Base-by-base conservation (phyloP, 2,329 filamentous ascomycete genomes). In the Calonectria multiphialidica region DNA sequence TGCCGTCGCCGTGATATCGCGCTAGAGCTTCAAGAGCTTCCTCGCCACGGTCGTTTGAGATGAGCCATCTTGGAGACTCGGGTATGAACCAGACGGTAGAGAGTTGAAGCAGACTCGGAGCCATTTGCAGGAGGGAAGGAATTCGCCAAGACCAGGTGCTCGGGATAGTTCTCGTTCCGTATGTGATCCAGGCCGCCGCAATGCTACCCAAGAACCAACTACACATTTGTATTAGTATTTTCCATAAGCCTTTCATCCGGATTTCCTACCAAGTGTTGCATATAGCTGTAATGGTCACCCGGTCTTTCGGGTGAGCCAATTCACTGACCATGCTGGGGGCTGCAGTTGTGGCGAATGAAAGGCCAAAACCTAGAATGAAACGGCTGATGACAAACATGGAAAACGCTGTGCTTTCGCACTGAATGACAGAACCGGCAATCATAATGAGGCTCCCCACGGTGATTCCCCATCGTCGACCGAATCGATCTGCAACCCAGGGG, bases 21-120 rank as follows among this genome's bases (percentile, higher is more conserved):
- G 85, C 86, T 59, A 93, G 85, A 18, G 88, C 87, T 2, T 84
- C 83, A 18, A 88, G 83, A 0, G 90, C 88, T 66, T 90, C 83
- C 8, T 90, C 87, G 15, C 59, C 70, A 1, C 74, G 75, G 1
- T 76, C 75, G n/a, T 76, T 77, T 3, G 74, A 71, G 68, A 91
- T 90, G 30, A 92, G 84, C 90, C 90, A 93, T 70, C 91, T 83
- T 2, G 91, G 91, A 3, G 89, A 91, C 76, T 93, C 91, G 0
- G 91, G 91, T 0, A 92, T 83, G 74, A 91, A 86, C 68, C 86
- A 90, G 5, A 87, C 55, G 1, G 72, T 71, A 0, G 68, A 75
- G 0, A 77, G 2, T 15, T 77, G 76, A 1, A 77, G 42, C 0
- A 77, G 0, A 5, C 72, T 75, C 1, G 72, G 74, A 0, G 62